These are phyloP conservation scores for Auricularia sp. DNA, from an alignment of 768 basidiomycete genomes.

Conservation along the genomic window DNA sequence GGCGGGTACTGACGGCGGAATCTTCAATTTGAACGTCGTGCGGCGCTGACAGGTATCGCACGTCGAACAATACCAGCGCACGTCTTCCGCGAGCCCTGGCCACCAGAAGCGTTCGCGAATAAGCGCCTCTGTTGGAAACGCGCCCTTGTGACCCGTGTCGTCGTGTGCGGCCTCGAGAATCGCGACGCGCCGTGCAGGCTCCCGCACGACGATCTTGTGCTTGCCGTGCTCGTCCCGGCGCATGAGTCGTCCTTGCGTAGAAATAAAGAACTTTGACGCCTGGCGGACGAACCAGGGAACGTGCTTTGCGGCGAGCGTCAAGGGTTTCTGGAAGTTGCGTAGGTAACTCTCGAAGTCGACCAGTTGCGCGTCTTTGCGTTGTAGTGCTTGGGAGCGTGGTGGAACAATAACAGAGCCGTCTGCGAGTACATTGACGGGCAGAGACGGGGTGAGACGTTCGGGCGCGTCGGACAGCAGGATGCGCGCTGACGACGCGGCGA, in stretches of 20 bases:
- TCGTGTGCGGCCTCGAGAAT: slow-evolving; percentile 20
- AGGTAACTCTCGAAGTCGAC: background rate
- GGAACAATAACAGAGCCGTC: background rate
- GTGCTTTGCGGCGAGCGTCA: slow-evolving; percentile 5
- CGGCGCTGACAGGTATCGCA: slow-evolving; percentile 31
- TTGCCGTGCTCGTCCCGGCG: slow-evolving; percentile 7
- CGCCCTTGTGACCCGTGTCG: slow-evolving; percentile 20
- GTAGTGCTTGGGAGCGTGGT: background rate
- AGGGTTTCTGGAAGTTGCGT: background rate
- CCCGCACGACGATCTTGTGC: slow-evolving; percentile 18
- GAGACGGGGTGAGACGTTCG: too few species aligned
- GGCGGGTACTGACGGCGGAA: slow-evolving; percentile 11
- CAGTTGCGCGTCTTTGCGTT: slow-evolving; percentile 13
- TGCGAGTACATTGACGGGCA: background rate
- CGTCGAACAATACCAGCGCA: slow-evolving; percentile 14
- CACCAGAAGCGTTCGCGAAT: slow-evolving; percentile 16
- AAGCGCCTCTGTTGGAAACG: slow-evolving; percentile 4
- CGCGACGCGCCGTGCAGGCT: slow-evolving; percentile 3
- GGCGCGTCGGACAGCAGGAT: background rate
- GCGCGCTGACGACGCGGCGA: background rate
- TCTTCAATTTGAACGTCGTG: slow-evolving; percentile 11
- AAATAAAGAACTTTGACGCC: slow-evolving; percentile 11
- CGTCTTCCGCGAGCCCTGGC: slow-evolving; percentile 13
- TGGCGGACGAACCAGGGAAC: slow-evolving; percentile 6
- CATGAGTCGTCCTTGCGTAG: slow-evolving; percentile 12